Conservation (phyloP, 306 rosid genomes). For the Boehmeria nivea region DNA sequence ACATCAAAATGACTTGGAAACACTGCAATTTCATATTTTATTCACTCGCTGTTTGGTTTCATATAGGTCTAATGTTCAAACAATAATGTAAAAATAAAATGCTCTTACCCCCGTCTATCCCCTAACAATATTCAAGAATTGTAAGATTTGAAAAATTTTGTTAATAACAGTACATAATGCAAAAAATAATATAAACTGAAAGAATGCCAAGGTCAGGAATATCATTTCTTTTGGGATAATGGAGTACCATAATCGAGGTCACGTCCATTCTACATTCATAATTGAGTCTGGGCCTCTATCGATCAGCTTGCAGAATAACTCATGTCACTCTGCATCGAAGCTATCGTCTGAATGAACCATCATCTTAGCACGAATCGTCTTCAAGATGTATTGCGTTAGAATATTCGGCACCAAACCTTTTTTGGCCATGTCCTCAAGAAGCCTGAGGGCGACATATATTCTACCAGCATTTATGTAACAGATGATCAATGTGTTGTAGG, state of each 20-base stretch:
- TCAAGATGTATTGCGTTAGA: neutral
- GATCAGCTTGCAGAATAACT: neutral
- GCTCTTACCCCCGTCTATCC: no score
- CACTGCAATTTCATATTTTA: no score
- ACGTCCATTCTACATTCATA: slow-evolving; percentile 59
- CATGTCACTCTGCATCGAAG: neutral
- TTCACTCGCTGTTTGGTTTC: no score
- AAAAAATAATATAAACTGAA: no score
- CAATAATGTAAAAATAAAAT: no score
- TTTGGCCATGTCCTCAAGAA: slow-evolving; percentile 31
- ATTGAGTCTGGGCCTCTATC: slow-evolving; percentile 39
- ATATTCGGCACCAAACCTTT: slow-evolving; percentile 28
- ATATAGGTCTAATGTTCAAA: no score
- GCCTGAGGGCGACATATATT: slow-evolving; percentile 27
- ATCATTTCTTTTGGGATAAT: slow-evolving; percentile 43
- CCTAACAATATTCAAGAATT: no score
- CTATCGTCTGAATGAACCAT: neutral
- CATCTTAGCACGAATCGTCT: neutral
- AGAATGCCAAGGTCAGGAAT: no score
- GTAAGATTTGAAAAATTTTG: no score
- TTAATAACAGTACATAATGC: no score
- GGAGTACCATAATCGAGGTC: slow-evolving; percentile 55
- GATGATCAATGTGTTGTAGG: slow-evolving; percentile 28
- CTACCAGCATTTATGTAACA: slow-evolving; percentile 23
- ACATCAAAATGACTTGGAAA: no score